Evolutionary conservation across 306 rosid genomes (phyloP), one percentile per base, ranked within the genome.

Genomic region (Notholithocarpus densiflorus): DNA sequence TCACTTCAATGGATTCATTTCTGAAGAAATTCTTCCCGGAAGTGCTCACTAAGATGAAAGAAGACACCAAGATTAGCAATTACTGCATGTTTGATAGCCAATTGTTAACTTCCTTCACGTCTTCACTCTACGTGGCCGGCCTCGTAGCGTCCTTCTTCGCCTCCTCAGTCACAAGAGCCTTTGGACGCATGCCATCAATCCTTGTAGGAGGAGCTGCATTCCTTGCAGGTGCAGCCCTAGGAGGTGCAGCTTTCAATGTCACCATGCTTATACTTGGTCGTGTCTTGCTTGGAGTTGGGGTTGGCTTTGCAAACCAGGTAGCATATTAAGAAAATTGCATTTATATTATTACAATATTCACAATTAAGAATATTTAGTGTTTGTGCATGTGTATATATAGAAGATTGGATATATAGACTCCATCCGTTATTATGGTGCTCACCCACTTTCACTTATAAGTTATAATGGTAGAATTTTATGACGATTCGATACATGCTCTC

Each of bases 221-320:
- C 54, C 92, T 92, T 0, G 90, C 79, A 0, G 97, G 97, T 20
- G 68, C 97, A 1, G 93, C 90, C 12, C 66, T 92, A 20, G 94
- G 91, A 2, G 93, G 87, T 13, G 89, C 93, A 4, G 94, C 97
- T 43, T 29, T 84, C 20, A 89, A 90, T 52, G 75, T 92, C 37
- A 89, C 86, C 82, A 89, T 92, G 97, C 88, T 92, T 70, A 87
- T 90, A 13, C 29, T 90, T 31, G 97, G 97, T 45, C 87, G 94
- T 6, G 68, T 92, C 29, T 55, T 92, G 85, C 93, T 90, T 7
- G 97, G 97, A 45, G 89, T 92, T 24, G 97, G 97, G 7, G 94
- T 92, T 61, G 97, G 94, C 60, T 92, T 92, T 76, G 86, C 90
- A 59, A 92, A 90, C 78, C 97, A 92, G 91, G 97, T 89, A 85